These are phyloP conservation scores for Talaromyces sp. DNA, from an alignment of 2,329 filamentous ascomycete genomes.

Conservation along the genomic window DNA sequence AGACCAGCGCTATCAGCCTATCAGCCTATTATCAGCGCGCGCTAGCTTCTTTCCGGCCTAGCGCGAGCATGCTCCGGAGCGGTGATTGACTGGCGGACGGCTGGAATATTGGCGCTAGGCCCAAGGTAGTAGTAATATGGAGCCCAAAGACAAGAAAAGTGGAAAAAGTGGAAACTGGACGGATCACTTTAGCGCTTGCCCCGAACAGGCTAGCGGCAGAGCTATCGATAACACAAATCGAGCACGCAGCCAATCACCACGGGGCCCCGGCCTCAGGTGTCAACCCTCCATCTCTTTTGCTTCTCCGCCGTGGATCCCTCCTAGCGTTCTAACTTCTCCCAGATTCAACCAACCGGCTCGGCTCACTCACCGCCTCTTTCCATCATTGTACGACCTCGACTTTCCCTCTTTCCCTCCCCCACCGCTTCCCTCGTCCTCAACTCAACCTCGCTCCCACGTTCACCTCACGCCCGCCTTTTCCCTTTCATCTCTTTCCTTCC, in stretches of 20 bases:
- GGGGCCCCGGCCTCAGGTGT: conserved; percentile 12
- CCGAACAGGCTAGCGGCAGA: conserved; percentile 1
- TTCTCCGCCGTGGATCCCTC: conserved; percentile 18
- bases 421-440: conserved; percentile 37
- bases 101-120: neutral
- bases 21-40: neutral
- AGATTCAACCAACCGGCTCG: conserved; percentile 28
- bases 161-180: conserved; percentile 14
- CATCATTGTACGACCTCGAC: conserved; percentile 15
- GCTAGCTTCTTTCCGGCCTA: neutral
- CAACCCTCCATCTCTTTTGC: conserved; percentile 3
- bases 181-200: conserved; percentile 14
- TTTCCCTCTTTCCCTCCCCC: conserved; percentile 28
- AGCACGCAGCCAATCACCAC: conserved; percentile 10
- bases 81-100: conserved; percentile 1
- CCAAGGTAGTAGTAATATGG: neutral
- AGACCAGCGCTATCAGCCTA: neutral
- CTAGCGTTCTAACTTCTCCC: conserved; percentile 38
- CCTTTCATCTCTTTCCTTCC: conserved; percentile 29
- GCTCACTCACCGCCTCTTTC: conserved; percentile 45
- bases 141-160: conserved; percentile 10
- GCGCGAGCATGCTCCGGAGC: neutral
- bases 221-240: conserved; percentile 27
- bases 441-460: conserved; percentile 28
- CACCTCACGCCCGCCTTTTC: conserved; percentile 5